phyloP scores from a whole-genome alignment of 192 early-diverging fungal genomes.

The Coemansia brasiliensis region DNA sequence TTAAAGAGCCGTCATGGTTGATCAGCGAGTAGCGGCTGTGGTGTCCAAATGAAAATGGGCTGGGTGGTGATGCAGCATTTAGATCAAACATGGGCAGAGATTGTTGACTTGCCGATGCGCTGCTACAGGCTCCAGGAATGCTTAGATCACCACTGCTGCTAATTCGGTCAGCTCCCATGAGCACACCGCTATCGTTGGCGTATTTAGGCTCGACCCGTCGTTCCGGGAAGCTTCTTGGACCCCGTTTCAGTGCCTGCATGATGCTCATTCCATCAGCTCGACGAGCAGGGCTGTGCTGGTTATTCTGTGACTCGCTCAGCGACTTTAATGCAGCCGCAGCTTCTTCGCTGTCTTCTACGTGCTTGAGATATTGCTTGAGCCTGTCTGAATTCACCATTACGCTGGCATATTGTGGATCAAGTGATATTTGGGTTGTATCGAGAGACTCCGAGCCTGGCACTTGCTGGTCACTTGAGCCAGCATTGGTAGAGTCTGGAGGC shows the following conservation, averaged over 20 bases:
- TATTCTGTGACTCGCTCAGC: background rate
- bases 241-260: no score
- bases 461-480: no score
- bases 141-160: background rate
- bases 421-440: conserved; percentile 8
- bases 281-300: background rate
- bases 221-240: no score
- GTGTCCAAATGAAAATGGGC: conserved; percentile 43
- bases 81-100: conserved; percentile 15
- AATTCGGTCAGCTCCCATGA: conserved; percentile 15
- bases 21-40: conserved; percentile 53
- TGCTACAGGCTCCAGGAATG: background rate
- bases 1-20: conserved; percentile 53
- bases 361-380: conserved; percentile 17
- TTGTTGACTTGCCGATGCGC: conserved; percentile 19
- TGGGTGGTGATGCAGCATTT: conserved; percentile 19
- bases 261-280: background rate
- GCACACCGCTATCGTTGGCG: conserved; percentile 46
- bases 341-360: conserved; percentile 2
- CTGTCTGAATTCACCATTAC: conserved; percentile 22
- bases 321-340: background rate
- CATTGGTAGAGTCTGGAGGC: no score
- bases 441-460: background rate
- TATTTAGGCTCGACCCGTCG: background rate
- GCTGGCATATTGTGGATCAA: conserved; percentile 25